Percentiles rank a stretch among this genome's conserved stretches.
These are phyloP conservation scores for Maudiozyma pseudohumilis DNA, from an alignment of 805 yeast species.

Conservation along the genomic window DNA sequence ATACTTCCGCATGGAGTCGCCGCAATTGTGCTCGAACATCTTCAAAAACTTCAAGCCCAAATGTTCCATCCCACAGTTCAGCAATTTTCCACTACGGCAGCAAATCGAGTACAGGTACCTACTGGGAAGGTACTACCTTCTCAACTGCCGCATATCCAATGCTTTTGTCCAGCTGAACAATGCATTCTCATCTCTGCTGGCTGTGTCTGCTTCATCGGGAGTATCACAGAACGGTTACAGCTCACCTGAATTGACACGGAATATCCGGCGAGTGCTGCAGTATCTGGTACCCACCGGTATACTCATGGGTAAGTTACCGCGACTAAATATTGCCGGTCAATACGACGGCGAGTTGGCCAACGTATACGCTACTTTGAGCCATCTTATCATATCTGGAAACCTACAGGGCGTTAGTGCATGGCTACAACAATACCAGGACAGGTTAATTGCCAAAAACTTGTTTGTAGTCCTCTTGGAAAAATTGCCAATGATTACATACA, in stretches of 20 bases:
- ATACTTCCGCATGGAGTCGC: conserved; percentile 38
- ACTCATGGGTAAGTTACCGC: conserved; percentile 46
- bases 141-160: conserved; percentile 41
- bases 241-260: conserved; percentile 8
- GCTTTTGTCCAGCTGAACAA: conserved; percentile 46
- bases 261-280: conserved; percentile 33
- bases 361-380: conserved; percentile 32
- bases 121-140: conserved; percentile 46
- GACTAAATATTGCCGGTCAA: conserved; percentile 18
- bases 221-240: conserved; percentile 1
- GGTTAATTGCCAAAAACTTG: conserved; percentile 27
- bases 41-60: conserved; percentile 42
- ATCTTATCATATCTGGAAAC: conserved; percentile 36
- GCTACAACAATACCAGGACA: conserved; percentile 25
- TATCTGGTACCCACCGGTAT: conserved; percentile 45
- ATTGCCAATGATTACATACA: conserved; percentile 32
- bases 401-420: conserved; percentile 28
- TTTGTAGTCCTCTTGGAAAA: conserved; percentile 34
- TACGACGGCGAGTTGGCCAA: conserved; percentile 23
- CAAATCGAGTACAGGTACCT: conserved; percentile 47
- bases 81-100: conserved; percentile 36
- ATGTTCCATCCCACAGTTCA: conserved; percentile 41
- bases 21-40: conserved; percentile 28
- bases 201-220: conserved; percentile 20
- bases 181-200: conserved; percentile 35